Evolutionary conservation across 306 rosid species (phyloP), one percentile per base, ranked within the genome.

Genomic region (Inga leiocalycina): DNA sequence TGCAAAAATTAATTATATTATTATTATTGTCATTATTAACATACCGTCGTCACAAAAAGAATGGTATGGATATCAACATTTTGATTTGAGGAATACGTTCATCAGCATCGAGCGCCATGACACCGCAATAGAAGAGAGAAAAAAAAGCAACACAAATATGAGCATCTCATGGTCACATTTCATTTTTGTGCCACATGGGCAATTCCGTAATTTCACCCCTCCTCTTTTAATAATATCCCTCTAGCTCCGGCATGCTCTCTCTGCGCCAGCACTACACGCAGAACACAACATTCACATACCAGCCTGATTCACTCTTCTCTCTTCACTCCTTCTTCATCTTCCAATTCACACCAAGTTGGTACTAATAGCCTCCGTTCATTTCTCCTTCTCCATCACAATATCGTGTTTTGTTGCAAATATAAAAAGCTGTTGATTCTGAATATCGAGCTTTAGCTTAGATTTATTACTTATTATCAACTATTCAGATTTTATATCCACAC

Each of bases 401-500:
- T 41, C 49, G 32, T 46, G 66, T 19, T 9, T 17, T 76, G 37
- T 32, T 59, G 22, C 67, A 43, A 78, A 17, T 24, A 15, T 78
- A 6, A 10, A 78, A 46, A 59, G 10, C 46, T 59, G 32, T 75
- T 68, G 30, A 48, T 56, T 76, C 84, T 59, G 6, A 59, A 13
- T 76, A 43, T 41, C 62, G 35, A 76, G 22, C 78, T 80, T 48
- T 15, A 80, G 52, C 49, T 45, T 80, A 20, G 57, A 24, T n/a
- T 46, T 46, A 37, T 30, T 49, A n/a, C 34, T 57, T 51, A 81
- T 68, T 10, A 17, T 68, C 20, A 37, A 9, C 10, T 43, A 62
- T 30, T 71, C 17, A 37, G 57, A 84, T 46, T 74, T 34, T 69
- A 27, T 74, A 24, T 67, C 59, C 22, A 39, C 16, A 44, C 54